These are phyloP conservation scores for Nemania sp. DNA, from an alignment of 2,329 filamentous ascomycete species.

Conservation along the genomic window DNA sequence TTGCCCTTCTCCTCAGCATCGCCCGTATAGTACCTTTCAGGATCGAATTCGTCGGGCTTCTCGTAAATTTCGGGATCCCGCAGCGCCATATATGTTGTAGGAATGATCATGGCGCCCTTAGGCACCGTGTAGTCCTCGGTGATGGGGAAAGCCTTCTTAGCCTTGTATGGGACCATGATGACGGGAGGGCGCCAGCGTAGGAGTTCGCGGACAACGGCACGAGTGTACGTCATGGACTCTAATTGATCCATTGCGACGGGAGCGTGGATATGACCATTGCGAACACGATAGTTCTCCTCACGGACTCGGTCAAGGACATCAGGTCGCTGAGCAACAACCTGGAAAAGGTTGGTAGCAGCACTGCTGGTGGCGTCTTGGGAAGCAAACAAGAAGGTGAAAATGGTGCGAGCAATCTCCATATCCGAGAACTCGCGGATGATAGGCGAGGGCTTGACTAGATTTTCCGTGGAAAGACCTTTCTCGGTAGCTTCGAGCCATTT, in stretches of 20 bases:
- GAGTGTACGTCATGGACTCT: conserved; percentile 89
- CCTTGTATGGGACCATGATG: conserved; percentile 94
- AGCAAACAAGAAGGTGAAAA: conserved; percentile 97
- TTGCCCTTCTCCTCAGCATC: conserved; percentile 85
- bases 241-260: conserved; percentile 85
- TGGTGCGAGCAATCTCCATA: conserved; percentile 89
- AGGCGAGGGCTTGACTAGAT: conserved; percentile 82
- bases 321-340: conserved; percentile 92
- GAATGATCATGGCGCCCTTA: conserved; percentile 95
- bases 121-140: conserved; percentile 89
- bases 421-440: conserved; percentile 89
- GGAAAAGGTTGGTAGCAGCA: conserved; percentile 94
- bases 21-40: conserved; percentile 90
- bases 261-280: conserved; percentile 79
- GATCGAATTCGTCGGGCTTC: conserved; percentile 88
- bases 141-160: conserved; percentile 95
- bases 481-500: conserved; percentile 83
- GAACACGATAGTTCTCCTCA: conserved; percentile 85
- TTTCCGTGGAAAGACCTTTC: conserved; percentile 75
- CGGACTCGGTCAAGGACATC: conserved; percentile 90
- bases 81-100: conserved; percentile 88
- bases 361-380: conserved; percentile 97
- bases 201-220: conserved; percentile 90
- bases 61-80: conserved; percentile 94
- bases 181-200: conserved; percentile 95